Percentiles rank a stretch among this genome's conserved stretches.
phyloP scores from a whole-genome alignment of 1,284 basidiomycete genomes.

The Rhodotorula sp. region DNA sequence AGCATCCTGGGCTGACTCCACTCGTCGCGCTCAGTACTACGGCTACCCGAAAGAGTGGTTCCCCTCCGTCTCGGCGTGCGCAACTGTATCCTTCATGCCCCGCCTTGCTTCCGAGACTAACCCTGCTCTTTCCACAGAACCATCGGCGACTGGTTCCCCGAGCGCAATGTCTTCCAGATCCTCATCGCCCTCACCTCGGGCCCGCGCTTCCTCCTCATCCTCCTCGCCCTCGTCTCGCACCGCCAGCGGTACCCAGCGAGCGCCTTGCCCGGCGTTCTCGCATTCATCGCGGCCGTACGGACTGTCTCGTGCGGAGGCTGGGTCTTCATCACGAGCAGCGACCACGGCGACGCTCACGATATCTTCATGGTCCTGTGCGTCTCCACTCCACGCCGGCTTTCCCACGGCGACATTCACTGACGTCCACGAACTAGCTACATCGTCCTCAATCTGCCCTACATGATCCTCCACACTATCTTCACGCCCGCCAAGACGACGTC shows the following conservation, averaged over 20 bases:
- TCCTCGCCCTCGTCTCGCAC: slow-evolving; percentile 59
- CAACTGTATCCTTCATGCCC: slow-evolving; percentile 27
- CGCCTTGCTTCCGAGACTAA: not conserved
- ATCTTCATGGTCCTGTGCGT: slow-evolving; percentile 85
- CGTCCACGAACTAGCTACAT: slow-evolving; percentile 43
- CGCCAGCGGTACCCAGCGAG: not conserved
- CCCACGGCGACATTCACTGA: not conserved
- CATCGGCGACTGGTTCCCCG: slow-evolving; percentile 89
- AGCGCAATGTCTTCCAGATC: slow-evolving; percentile 85
- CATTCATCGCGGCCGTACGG: slow-evolving; percentile 67
- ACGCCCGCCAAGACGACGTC: slow-evolving; percentile 52
- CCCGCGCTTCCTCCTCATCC: slow-evolving; percentile 76
- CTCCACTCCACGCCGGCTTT: not conserved
- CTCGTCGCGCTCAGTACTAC: slow-evolving; percentile 51
- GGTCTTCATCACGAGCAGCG: slow-evolving; percentile 78
- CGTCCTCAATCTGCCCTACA: slow-evolving; percentile 62
- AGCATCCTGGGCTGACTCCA: not conserved
- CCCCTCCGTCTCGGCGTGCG: slow-evolving; percentile 86
- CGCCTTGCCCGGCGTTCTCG: slow-evolving; percentile 53
- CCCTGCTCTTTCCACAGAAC: slow-evolving; percentile 51
- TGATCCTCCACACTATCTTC: slow-evolving; percentile 68
- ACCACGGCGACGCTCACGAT: slow-evolving; percentile 81
- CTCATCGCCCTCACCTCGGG: slow-evolving; percentile 69
- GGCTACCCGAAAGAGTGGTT: slow-evolving; percentile 89
- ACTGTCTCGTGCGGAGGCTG: slow-evolving; percentile 86